These are phyloP conservation scores for Garcia nutans DNA, from an alignment of 345 rosid genomes.

Conservation along the genomic window DNA sequence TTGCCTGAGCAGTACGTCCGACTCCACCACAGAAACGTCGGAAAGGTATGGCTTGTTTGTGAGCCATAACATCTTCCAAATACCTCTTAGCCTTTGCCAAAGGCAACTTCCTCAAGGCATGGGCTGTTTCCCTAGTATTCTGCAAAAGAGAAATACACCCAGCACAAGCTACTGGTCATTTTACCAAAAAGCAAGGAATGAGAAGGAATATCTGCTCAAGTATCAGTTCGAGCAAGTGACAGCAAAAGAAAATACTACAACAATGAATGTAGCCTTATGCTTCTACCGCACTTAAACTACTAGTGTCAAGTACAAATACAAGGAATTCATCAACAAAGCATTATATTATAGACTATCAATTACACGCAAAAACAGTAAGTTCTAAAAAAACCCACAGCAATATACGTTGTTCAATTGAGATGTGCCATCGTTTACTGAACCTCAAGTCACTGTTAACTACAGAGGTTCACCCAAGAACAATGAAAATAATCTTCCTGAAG, in stretches of 20 bases:
- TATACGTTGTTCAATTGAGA: not conserved
- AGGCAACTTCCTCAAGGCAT: constrained; percentile 77
- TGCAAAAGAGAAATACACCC: constrained; percentile 9
- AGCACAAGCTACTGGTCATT: not conserved
- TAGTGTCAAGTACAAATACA: too few species aligned
- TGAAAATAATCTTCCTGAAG: constrained; percentile 50
- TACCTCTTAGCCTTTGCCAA: constrained; percentile 92
- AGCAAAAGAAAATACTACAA: not conserved
- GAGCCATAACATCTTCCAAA: constrained; percentile 90
- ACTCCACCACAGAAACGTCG: constrained; percentile 90
- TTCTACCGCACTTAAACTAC: not conserved
- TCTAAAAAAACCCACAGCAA: not conserved
- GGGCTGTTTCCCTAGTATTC: constrained; percentile 96
- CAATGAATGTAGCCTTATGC: too few species aligned
- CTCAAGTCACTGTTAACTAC: constrained; percentile 16
- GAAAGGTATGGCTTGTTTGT: constrained; percentile 99
- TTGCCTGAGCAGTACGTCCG: constrained; percentile 99
- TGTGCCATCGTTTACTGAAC: constrained; percentile 21
- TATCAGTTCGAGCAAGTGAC: too few species aligned
- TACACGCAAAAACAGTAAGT: too few species aligned
- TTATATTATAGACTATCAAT: not conserved
- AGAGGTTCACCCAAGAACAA: constrained; percentile 70
- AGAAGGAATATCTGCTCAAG: not conserved
- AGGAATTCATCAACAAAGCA: too few species aligned
- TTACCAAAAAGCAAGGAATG: not conserved